Evolutionary conservation across 331 rosid genomes (phyloP), one percentile per base, ranked within the genome.

Genomic region (Malus hybrid): DNA sequence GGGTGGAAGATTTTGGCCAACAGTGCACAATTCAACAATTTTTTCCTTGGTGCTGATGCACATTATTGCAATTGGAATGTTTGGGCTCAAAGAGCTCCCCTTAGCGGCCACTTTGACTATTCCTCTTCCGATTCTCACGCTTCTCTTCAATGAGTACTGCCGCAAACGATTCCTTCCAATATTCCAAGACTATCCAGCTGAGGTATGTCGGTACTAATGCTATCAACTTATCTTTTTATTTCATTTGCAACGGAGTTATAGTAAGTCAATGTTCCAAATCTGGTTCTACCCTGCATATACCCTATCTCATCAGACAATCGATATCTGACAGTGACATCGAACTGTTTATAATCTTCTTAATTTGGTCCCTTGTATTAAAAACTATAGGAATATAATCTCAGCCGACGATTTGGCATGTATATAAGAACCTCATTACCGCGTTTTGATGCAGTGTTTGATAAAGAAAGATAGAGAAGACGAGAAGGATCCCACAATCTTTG

Each of bases 51-150:
- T 87, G 50, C 83, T 93, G 65, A 93, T 93, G 97, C 97, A 93
- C 79, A 65, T 90, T 55, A 90, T 93, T 77, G 91, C 88, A 22
- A 87, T 93, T 80, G 97, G 97, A 28, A 70, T 90, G 59, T 93
- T 93, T 57, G 94, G 97, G 60, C 80, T 90, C 75, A 93, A 90
- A 82, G 67, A 82, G 70, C 78, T 90, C 75, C 87, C 93, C 54
- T 80, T 90, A 24, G 96, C 94, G 61, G 29, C 97, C 15, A 73
- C 48, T 59, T 82, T 90, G 75, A 85, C n/a, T 31, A n/a, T 88
- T 80, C 94, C 96, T 81, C 97, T 93, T 77, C 97, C 91, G 28
- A 18, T 87, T 78, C 87, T 93, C 71, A 93, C 97, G 48, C 94
- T 93, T 70, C 85, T 93, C 10, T 90, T 93, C 90, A 78, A 88